These are phyloP conservation scores for Boletellus ananiceps DNA, from an alignment of 768 basidiomycete genomes.

Conservation along the genomic window DNA sequence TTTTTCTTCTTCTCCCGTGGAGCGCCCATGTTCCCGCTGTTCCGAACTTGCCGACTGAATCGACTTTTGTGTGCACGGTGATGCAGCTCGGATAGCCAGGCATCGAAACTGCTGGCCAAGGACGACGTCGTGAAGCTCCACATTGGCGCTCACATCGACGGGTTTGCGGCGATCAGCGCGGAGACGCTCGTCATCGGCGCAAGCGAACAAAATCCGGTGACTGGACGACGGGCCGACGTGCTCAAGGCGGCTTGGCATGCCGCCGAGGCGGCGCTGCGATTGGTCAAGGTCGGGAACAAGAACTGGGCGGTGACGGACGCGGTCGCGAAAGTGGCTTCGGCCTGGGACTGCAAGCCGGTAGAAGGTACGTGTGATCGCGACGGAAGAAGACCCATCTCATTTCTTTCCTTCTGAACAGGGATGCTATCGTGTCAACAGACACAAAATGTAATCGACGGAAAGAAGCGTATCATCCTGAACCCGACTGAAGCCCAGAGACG, in stretches of 20 bases:
- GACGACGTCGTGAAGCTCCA: slow-evolving; percentile 95
- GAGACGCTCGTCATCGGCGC: slow-evolving; percentile 92
- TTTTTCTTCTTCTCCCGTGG: no score
- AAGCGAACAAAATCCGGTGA: slow-evolving; percentile 65
- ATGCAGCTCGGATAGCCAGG: slow-evolving; percentile 67
- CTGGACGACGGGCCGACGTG: slow-evolving; percentile 85
- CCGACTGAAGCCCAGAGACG: slow-evolving; percentile 79
- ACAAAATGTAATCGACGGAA: slow-evolving; percentile 93
- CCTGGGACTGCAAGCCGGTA: slow-evolving; percentile 86
- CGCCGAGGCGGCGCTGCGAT: slow-evolving; percentile 87
- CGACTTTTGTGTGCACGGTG: slow-evolving; percentile 13
- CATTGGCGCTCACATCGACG: slow-evolving; percentile 96
- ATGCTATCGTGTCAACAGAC: slow-evolving; percentile 94
- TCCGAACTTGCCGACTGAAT: slow-evolving; percentile 20
- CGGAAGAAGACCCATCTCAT: no score
- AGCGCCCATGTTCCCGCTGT: no score
- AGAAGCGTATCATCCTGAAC: slow-evolving; percentile 92
- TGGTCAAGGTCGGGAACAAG: slow-evolving; percentile 87
- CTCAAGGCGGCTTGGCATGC: slow-evolving; percentile 92
- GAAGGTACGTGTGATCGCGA: slow-evolving; percentile 58
- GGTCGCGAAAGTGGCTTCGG: slow-evolving; percentile 64
- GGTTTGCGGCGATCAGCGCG: slow-evolving; percentile 88
- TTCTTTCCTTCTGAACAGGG: slow-evolving; percentile 39
- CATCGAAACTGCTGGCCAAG: slow-evolving; percentile 65
- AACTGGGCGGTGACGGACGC: slow-evolving; percentile 94